These are phyloP conservation scores for Allantophomopsis cytisporea DNA, from an alignment of 2,329 filamentous ascomycete species.

Conservation along the genomic window DNA sequence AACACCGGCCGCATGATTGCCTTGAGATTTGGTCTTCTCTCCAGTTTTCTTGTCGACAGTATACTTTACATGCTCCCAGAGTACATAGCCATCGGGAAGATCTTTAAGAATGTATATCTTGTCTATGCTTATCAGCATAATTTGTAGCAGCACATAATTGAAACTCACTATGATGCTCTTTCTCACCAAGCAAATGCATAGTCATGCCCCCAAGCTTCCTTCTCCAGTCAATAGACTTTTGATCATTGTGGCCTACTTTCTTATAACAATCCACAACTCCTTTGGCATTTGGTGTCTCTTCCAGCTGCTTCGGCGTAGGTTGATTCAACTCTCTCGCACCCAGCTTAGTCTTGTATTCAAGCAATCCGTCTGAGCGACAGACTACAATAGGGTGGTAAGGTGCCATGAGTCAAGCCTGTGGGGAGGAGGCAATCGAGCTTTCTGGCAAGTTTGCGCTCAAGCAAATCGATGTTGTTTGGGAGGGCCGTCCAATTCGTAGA, in stretches of 20 bases:
- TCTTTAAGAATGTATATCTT: constrained; percentile 34
- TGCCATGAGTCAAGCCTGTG: constrained; percentile 6
- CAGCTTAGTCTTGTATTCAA: constrained; percentile 8
- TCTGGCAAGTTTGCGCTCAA: too few species aligned
- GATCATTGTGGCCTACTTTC: constrained; percentile 30
- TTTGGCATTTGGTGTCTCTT: constrained; percentile 34
- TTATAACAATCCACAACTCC: constrained; percentile 40
- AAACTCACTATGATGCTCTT: constrained; percentile 10
- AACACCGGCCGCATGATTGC: constrained; percentile 25
- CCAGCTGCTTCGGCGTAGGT: constrained; percentile 34
- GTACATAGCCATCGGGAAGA: constrained; percentile 39
- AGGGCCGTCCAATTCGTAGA: too few species aligned
- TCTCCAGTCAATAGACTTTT: constrained; percentile 41
- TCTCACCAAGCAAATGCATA: constrained; percentile 29
- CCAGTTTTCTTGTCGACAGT: constrained; percentile 24
- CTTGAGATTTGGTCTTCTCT: constrained; percentile 24
- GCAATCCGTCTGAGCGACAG: constrained; percentile 14
- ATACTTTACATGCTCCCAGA: constrained; percentile 45
- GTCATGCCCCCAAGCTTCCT: constrained; percentile 45
- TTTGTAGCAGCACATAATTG: not conserved
- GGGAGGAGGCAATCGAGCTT: too few species aligned
- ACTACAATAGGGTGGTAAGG: constrained; percentile 12
- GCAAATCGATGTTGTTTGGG: too few species aligned
- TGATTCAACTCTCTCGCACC: constrained; percentile 27
- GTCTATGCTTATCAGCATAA: constrained; percentile 6